Conservation (phyloP, 2,329 filamentous ascomycete species). For the Diaporthe citrichinensis region DNA sequence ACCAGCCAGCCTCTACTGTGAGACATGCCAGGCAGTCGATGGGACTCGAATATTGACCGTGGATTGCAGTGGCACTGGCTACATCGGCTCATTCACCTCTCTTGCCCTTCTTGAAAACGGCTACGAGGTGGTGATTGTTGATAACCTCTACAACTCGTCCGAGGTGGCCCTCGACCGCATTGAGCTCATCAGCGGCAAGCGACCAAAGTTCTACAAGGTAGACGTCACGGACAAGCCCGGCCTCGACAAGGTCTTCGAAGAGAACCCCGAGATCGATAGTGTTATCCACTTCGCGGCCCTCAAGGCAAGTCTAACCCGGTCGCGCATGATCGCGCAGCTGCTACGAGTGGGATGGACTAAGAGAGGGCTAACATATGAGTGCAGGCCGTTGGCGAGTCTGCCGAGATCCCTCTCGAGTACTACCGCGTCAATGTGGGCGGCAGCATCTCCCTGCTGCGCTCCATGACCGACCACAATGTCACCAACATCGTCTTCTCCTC, state of each 20-base stretch:
- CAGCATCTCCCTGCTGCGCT: conserved; percentile 86
- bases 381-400: conserved; percentile 95
- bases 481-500: conserved; percentile 99
- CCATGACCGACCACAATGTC: conserved; percentile 92
- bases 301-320: conserved; percentile 73
- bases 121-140: conserved; percentile 96
- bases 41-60: conserved; percentile 44
- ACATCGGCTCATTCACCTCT: conserved; percentile 98
- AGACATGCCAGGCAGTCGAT: background rate
- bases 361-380: conserved; percentile 4
- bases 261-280: conserved; percentile 94
- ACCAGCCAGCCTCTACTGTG: background rate
- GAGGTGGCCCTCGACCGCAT: conserved; percentile 93
- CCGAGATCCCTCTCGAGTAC: conserved; percentile 95
- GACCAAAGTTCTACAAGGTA: conserved; percentile 85
- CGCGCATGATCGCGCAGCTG: conserved; percentile 9
- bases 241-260: conserved; percentile 88
- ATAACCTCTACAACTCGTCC: conserved; percentile 98
- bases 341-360: background rate
- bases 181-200: conserved; percentile 91
- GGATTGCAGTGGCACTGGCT: conserved; percentile 87
- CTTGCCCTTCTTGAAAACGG: conserved; percentile 92
- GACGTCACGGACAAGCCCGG: conserved; percentile 90
- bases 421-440: conserved; percentile 97
- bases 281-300: conserved; percentile 99